Evolutionary conservation across 139 green algal genomes (phyloP).

Genomic region (Gonium pectorale): DNA sequence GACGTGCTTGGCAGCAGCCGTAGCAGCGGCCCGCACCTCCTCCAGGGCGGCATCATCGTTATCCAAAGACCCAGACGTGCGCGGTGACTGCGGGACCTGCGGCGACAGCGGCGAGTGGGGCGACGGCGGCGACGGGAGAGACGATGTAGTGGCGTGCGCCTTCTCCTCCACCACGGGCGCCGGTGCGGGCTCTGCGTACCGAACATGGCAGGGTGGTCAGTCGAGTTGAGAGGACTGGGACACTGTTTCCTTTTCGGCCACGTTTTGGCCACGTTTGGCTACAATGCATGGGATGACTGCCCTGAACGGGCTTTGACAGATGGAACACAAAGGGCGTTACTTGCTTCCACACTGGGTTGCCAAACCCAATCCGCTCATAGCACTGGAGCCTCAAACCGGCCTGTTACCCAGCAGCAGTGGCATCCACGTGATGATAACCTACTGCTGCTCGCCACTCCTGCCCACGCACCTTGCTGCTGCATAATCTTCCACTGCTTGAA

Average conservation of each 20-base stretch:
- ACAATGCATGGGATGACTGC: too few species aligned
- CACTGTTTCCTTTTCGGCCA: too few species aligned
- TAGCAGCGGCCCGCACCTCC: not conserved
- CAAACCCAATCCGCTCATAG: too few species aligned
- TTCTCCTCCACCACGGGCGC: not conserved
- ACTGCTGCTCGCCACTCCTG: not conserved
- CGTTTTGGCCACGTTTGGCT: too few species aligned
- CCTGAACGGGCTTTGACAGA: too few species aligned
- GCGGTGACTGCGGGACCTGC: not conserved
- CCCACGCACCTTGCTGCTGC: slow-evolving; percentile 42
- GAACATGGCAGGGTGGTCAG: too few species aligned
- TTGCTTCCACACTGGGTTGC: too few species aligned
- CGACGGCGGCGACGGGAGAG: slow-evolving; percentile 20
- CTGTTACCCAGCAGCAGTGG: too few species aligned
- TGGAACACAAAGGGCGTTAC: too few species aligned
- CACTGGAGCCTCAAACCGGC: too few species aligned
- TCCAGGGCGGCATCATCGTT: slow-evolving; percentile 11
- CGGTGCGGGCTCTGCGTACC: slow-evolving; percentile 23
- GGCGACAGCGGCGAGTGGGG: slow-evolving; percentile 32
- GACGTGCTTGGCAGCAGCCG: slow-evolving; percentile 39
- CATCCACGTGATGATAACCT: too few species aligned
- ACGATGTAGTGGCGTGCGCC: slow-evolving; percentile 3
- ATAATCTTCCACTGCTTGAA: slow-evolving; percentile 66
- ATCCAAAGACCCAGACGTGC: not conserved
- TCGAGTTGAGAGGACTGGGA: too few species aligned